Conservation (phyloP, 2,329 filamentous ascomycete genomes). For the Thelonectria olida region DNA sequence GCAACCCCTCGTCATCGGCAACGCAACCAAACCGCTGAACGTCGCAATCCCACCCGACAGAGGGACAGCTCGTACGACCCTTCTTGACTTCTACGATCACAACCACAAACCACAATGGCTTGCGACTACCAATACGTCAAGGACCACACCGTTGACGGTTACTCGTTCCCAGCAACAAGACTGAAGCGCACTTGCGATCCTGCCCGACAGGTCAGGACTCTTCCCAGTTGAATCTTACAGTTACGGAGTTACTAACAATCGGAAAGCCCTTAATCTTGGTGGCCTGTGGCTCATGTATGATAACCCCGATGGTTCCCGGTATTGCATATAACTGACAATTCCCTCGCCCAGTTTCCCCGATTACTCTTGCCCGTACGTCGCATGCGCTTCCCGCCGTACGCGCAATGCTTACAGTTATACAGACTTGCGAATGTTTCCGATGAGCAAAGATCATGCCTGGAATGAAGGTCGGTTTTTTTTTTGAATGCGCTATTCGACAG, state of each 20-base stretch:
- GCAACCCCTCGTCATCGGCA: conserved; percentile 15
- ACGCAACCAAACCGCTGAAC: conserved; percentile 10
- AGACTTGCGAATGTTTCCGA: conserved; percentile 87
- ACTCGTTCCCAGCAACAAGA: conserved; percentile 69
- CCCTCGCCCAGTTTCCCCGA: conserved; percentile 65
- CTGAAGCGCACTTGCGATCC: conserved; percentile 64
- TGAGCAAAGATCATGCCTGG: conserved; percentile 82
- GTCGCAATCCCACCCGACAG: not conserved
- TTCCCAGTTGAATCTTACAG: too few species aligned
- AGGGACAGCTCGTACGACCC: not conserved
- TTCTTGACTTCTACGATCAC: not conserved
- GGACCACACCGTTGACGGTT: conserved; percentile 50
- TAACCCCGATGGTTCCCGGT: not conserved
- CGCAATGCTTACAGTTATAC: conserved; percentile 42
- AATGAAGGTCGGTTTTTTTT: conserved; percentile 45
- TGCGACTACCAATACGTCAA: conserved; percentile 46
- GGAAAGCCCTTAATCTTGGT: conserved; percentile 73
- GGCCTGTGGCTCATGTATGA: conserved; percentile 70
- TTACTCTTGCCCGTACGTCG: conserved; percentile 62
- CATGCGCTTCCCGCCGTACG: not conserved
- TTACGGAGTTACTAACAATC: too few species aligned
- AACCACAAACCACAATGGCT: conserved; percentile 31
- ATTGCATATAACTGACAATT: conserved; percentile 21
- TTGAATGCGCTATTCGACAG: not conserved
- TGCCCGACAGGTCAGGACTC: too few species aligned